phyloP scores from a whole-genome alignment of 805 yeast genomes.

The Isabelozyma rhagii region DNA sequence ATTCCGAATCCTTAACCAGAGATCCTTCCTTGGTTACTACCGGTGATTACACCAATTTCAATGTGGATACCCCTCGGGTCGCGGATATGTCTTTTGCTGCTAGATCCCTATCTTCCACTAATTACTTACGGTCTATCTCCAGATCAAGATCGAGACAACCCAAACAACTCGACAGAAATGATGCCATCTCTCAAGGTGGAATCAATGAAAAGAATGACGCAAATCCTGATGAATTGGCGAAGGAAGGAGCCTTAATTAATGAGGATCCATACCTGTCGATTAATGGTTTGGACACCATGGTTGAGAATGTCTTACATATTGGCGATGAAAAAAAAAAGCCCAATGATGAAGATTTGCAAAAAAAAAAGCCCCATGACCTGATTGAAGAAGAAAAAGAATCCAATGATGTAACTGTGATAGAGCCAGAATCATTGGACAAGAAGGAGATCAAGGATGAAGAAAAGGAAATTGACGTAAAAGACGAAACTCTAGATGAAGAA shows the following conservation, averaged over 20 bases:
- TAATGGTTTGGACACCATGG: constrained; percentile 48
- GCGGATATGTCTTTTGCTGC: constrained; percentile 19
- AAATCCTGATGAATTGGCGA: constrained; percentile 38
- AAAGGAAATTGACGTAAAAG: not conserved
- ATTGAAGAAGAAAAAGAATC: not conserved
- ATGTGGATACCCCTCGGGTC: constrained; percentile 31
- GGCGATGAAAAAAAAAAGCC: constrained; percentile 8
- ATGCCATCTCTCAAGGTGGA: not conserved
- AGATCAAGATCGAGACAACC: constrained; percentile 58
- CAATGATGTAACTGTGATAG: not conserved
- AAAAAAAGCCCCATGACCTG: not conserved
- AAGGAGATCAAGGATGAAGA: not conserved
- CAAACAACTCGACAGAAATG: constrained; percentile 4
- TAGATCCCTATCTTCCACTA: constrained; percentile 42
- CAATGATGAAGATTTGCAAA: not conserved
- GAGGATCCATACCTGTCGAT: constrained; percentile 50
- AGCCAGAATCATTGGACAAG: not conserved
- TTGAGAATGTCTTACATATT: constrained; percentile 41
- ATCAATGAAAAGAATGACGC: constrained; percentile 28
- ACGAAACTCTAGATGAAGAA: not conserved
- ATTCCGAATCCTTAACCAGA: constrained; percentile 12
- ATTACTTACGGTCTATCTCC: constrained; percentile 63
- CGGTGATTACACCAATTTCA: constrained; percentile 45
- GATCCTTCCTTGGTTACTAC: constrained; percentile 43
- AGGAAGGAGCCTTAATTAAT: constrained; percentile 55